Conservation (phyloP, 208 protist genomes). For the Acanthamoeba rhysodes region DNA sequence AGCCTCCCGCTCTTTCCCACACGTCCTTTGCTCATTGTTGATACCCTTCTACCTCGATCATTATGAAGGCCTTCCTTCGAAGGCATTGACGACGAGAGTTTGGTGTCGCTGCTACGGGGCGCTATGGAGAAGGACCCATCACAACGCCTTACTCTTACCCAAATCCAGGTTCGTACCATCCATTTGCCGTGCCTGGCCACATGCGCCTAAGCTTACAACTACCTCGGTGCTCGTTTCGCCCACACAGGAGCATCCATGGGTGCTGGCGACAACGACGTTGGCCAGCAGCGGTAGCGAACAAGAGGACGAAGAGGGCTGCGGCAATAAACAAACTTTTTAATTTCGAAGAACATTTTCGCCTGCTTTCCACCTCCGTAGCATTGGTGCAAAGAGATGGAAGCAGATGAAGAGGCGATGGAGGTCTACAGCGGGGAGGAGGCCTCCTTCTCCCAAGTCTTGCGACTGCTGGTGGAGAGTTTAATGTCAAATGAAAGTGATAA, state of each 20-base stretch:
- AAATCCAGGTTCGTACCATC: neutral
- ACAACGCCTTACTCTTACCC: neutral
- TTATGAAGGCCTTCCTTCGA: neutral
- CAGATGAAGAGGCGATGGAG: neutral
- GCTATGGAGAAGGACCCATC: constrained; percentile 25
- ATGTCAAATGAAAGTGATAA: constrained; percentile 4
- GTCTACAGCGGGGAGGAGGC: constrained; percentile 5
- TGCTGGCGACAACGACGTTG: neutral
- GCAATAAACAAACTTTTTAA: too few species aligned
- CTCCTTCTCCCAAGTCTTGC: constrained; percentile 31
- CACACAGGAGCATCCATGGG: neutral
- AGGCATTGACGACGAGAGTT: neutral
- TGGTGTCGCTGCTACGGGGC: neutral
- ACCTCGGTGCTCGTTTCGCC: neutral
- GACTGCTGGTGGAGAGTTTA: constrained; percentile 10
- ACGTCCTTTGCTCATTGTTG: neutral
- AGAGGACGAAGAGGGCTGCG: too few species aligned
- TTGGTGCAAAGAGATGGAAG: neutral
- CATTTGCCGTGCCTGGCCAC: neutral
- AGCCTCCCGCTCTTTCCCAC: neutral
- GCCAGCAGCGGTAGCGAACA: too few species aligned
- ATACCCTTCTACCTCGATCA: neutral
- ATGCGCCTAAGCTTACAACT: neutral
- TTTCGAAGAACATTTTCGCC: too few species aligned
- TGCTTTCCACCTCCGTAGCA: too few species aligned